Conservation (phyloP, 2,329 filamentous ascomycete species). For the Nothophaeocryptopus gaeumannii region DNA sequence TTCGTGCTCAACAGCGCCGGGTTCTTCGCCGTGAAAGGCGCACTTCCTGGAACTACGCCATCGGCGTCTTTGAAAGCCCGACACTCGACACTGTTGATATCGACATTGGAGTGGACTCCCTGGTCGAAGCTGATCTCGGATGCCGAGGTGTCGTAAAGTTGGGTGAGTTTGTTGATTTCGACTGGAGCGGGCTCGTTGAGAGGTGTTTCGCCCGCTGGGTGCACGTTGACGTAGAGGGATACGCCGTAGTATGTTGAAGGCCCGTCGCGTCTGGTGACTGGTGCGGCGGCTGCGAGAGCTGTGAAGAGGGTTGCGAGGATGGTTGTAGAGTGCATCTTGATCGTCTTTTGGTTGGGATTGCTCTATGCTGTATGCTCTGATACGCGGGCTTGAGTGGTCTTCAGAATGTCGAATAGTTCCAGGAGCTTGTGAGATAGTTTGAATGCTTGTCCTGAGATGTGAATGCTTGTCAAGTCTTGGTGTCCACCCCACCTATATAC, state of each 20-base stretch:
- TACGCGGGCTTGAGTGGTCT: too few relatives aligned
- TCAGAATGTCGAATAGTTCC: too few relatives aligned
- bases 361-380: too few relatives aligned
- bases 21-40: conserved; percentile 3
- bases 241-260: conserved; percentile 17
- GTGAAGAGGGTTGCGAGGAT: background rate
- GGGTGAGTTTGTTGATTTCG: conserved; percentile 19
- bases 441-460: too few relatives aligned
- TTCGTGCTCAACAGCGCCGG: conserved; percentile 7
- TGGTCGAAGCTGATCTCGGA: conserved; percentile 16
- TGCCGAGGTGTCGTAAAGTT: conserved; percentile 1
- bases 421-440: too few relatives aligned
- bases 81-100: conserved; percentile 19
- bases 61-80: conserved; percentile 19
- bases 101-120: conserved; percentile 6
- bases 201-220: background rate
- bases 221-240: conserved; percentile 12
- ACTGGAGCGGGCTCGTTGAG: conserved; percentile 16
- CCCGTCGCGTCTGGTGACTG: background rate
- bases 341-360: too few relatives aligned
- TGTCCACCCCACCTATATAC: too few relatives aligned
- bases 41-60: conserved; percentile 11
- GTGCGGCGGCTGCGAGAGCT: conserved; percentile 3
- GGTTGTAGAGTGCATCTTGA: conserved; percentile 5
- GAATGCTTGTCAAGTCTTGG: too few relatives aligned